Evolutionary conservation across 2,329 filamentous ascomycete genomes (phyloP).

Genomic region (Torrubiella hemipterigena): DNA sequence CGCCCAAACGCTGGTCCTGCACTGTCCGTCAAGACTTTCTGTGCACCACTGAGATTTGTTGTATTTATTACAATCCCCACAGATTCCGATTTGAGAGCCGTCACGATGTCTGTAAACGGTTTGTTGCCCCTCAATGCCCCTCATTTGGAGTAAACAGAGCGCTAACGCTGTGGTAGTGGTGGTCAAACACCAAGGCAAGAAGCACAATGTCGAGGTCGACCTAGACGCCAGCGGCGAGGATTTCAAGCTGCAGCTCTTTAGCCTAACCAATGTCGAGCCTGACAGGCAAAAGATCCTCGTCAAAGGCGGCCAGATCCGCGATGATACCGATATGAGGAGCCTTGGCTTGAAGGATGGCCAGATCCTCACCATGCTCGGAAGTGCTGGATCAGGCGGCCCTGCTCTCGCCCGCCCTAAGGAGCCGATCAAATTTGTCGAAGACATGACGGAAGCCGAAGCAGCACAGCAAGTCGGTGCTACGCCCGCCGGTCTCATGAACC

Average conservation of each 20-base stretch:
- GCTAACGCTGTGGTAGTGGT: conserved; percentile 46
- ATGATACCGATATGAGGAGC: conserved; percentile 78
- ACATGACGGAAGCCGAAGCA: conserved; percentile 91
- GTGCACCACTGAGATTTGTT: too few relatives aligned
- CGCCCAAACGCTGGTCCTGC: too few relatives aligned
- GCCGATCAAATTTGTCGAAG: conserved; percentile 79
- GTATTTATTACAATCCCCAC: conserved; percentile 2
- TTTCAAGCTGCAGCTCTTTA: conserved; percentile 93
- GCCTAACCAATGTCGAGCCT: conserved; percentile 88
- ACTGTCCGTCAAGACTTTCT: too few relatives aligned
- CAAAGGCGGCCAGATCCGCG: conserved; percentile 89
- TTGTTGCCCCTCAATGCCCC: conserved; percentile 15
- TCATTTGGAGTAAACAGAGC: neutral
- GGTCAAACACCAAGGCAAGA: conserved; percentile 92
- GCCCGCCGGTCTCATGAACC: conserved; percentile 78
- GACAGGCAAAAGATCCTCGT: conserved; percentile 92
- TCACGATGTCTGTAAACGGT: conserved; percentile 46
- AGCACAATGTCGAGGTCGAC: conserved; percentile 89
- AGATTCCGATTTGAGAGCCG: conserved; percentile 13
- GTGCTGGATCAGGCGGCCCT: conserved; percentile 54
- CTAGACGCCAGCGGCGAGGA: conserved; percentile 73
- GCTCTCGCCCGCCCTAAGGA: conserved; percentile 64
- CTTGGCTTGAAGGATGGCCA: conserved; percentile 79
- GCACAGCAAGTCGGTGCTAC: conserved; percentile 73
- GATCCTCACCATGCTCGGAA: conserved; percentile 93